phyloP scores from a whole-genome alignment of 2,329 filamentous ascomycete genomes.

The Mollisiaceae sp. region DNA sequence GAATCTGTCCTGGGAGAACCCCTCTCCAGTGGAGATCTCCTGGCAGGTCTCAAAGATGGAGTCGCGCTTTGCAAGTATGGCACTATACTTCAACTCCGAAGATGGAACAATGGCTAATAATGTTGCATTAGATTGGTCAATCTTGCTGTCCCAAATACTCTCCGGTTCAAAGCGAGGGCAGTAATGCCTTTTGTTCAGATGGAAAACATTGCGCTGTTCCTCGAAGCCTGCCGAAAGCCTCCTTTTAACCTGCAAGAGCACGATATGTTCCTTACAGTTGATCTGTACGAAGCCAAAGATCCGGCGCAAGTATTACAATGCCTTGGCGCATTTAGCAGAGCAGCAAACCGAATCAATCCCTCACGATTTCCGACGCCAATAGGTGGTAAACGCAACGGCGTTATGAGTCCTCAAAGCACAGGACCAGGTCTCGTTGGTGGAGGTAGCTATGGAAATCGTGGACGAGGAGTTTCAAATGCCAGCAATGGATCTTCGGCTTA shows the following conservation, averaged over 20 bases:
- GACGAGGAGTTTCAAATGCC: slow-evolving; percentile 58
- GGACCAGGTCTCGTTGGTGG: slow-evolving; percentile 59
- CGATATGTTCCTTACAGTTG: slow-evolving; percentile 95
- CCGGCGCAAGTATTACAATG: slow-evolving; percentile 96
- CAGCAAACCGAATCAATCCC: slow-evolving; percentile 77
- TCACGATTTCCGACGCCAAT: slow-evolving; percentile 75
- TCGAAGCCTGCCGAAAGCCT: slow-evolving; percentile 82
- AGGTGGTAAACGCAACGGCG: slow-evolving; percentile 68
- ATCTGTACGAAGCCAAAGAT: slow-evolving; percentile 94
- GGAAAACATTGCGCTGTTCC: slow-evolving; percentile 98
- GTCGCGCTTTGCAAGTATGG: slow-evolving; percentile 88
- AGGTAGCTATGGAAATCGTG: slow-evolving; percentile 46
- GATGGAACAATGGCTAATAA: slow-evolving; percentile 19
- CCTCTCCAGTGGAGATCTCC: slow-evolving; percentile 72
- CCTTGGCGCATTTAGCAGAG: slow-evolving; percentile 86
- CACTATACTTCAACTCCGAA: slow-evolving; percentile 14
- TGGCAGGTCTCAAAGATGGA: slow-evolving; percentile 88
- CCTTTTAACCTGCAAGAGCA: slow-evolving; percentile 90
- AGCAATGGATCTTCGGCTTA: slow-evolving; percentile 63
- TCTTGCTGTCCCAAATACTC: slow-evolving; percentile 73
- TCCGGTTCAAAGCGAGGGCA: slow-evolving; percentile 85
- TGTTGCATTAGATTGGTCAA: slow-evolving; percentile 69
- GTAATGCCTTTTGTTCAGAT: slow-evolving; percentile 98
- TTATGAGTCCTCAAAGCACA: slow-evolving; percentile 70
- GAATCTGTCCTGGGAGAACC: slow-evolving; percentile 78